These are phyloP conservation scores for Salvia miltiorrhiza DNA, from an alignment of 257 asterid genomes.

Conservation along the genomic window DNA sequence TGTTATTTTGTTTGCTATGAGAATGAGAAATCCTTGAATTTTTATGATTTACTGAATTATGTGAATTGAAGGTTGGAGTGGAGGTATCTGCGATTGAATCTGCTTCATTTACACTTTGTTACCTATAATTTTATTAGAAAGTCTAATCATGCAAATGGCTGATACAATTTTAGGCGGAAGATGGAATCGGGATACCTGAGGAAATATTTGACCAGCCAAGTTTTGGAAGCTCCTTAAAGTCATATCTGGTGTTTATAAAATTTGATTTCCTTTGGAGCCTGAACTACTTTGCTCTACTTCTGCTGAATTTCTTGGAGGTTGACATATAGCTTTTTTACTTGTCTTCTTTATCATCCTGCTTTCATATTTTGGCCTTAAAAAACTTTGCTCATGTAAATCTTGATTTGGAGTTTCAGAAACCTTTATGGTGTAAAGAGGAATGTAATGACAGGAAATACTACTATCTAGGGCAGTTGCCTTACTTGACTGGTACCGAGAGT, in stretches of 20 bases:
- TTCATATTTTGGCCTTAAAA: conserved; percentile 2
- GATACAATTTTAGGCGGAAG: conserved; percentile 82
- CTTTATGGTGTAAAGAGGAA: conserved; percentile 82
- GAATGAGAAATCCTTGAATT: neutral
- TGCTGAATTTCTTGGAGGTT: conserved; percentile 83
- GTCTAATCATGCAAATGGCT: neutral
- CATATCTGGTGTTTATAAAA: conserved; percentile 67
- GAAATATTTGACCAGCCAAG: conserved; percentile 84
- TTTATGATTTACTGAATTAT: neutral
- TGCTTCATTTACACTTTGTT: conserved; percentile 1
- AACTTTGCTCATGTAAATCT: conserved; percentile 19
- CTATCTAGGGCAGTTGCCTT: conserved; percentile 93
- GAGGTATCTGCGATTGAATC: neutral
- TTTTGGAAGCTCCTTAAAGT: conserved; percentile 59
- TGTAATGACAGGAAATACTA: conserved; percentile 76
- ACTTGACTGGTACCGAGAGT: conserved; percentile 63
- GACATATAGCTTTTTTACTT: conserved; percentile 19
- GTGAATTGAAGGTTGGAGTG: neutral
- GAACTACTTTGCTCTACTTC: conserved; percentile 73
- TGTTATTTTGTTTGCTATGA: neutral
- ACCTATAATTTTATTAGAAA: neutral
- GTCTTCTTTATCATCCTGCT: conserved; percentile 18
- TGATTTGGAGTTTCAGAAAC: conserved; percentile 66
- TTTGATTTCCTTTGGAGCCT: conserved; percentile 90
- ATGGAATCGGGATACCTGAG: conserved; percentile 95